Conservation (phyloP, 176 grass and related monocot genomes). For the Elymus sibiricus region DNA sequence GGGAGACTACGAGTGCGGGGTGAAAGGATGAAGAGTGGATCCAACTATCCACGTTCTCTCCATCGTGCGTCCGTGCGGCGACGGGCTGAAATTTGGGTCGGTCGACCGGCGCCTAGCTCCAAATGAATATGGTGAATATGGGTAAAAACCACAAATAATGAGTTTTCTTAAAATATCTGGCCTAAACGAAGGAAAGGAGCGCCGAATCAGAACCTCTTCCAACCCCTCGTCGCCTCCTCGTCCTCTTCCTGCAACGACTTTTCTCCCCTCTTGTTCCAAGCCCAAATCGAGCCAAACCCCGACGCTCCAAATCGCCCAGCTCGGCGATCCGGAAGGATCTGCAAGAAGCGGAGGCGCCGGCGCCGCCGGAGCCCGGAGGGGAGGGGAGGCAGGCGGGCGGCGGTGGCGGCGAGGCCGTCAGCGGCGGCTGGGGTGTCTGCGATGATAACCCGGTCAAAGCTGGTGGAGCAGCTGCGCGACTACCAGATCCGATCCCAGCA, state of each 20-base stretch:
- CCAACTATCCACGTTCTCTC: no score
- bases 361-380: conserved; percentile 3
- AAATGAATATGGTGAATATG: no score
- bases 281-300: neutral
- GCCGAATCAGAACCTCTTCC: neutral
- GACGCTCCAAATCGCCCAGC: neutral
- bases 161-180: no score
- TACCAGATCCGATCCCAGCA: conserved; percentile 99
- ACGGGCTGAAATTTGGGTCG: no score
- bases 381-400: conserved; percentile 31
- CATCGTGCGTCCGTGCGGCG: accelerated
- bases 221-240: neutral
- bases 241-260: conserved; percentile 22
- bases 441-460: conserved; percentile 99
- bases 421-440: conserved; percentile 35
- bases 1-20: no score
- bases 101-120: no score
- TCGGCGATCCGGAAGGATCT: conserved; percentile 21
- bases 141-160: no score
- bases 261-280: neutral
- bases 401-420: conserved; percentile 1
- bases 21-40: no score
- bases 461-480: conserved; percentile 96
- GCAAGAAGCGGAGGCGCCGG: neutral
- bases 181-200: no score